Percentiles rank a stretch among this genome's conserved stretches.
phyloP scores from a whole-genome alignment of 2,329 filamentous ascomycete genomes.

The Basipetospora chlamydospora region DNA sequence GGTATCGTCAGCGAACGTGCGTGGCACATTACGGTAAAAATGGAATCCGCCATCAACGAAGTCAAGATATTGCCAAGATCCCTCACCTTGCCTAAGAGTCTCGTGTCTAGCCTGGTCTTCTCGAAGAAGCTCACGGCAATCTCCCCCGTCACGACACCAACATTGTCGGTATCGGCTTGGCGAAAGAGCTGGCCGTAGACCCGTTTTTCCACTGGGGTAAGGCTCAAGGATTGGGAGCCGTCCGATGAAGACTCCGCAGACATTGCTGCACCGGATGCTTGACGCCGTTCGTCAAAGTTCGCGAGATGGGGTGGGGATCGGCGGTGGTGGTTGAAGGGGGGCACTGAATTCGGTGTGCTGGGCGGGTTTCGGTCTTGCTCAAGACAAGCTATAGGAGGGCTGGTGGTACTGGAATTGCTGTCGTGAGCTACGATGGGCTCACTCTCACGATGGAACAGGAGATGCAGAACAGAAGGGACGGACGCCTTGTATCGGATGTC shows the following conservation, averaged over 20 bases:
- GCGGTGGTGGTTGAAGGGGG: not conserved
- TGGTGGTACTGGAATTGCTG: too few relatives aligned
- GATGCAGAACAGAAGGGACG: too few relatives aligned
- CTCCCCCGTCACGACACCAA: slow-evolving; percentile 91
- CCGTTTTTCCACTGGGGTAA: slow-evolving; percentile 83
- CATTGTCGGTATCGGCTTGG: slow-evolving; percentile 78
- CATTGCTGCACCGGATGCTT: slow-evolving; percentile 5
- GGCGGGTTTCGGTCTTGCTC: too few relatives aligned
- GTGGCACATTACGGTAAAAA: not conserved
- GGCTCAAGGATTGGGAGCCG: slow-evolving; percentile 55
- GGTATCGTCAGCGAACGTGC: slow-evolving; percentile 3
- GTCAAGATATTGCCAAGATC: not conserved
- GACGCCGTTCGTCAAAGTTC: not conserved
- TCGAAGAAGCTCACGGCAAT: slow-evolving; percentile 96
- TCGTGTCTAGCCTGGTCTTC: slow-evolving; percentile 77
- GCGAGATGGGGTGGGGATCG: not conserved
- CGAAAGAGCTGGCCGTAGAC: slow-evolving; percentile 87
- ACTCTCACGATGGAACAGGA: too few relatives aligned
- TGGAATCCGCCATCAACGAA: not conserved
- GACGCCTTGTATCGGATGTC: too few relatives aligned
- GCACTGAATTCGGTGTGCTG: too few relatives aligned
- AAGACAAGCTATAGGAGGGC: too few relatives aligned
- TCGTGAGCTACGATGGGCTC: too few relatives aligned
- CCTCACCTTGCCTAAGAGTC: slow-evolving; percentile 73
- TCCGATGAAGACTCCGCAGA: slow-evolving; percentile 8